These are phyloP conservation scores for Acanthamoeba healyi DNA, from an alignment of 208 protist species.

Conservation along the genomic window DNA sequence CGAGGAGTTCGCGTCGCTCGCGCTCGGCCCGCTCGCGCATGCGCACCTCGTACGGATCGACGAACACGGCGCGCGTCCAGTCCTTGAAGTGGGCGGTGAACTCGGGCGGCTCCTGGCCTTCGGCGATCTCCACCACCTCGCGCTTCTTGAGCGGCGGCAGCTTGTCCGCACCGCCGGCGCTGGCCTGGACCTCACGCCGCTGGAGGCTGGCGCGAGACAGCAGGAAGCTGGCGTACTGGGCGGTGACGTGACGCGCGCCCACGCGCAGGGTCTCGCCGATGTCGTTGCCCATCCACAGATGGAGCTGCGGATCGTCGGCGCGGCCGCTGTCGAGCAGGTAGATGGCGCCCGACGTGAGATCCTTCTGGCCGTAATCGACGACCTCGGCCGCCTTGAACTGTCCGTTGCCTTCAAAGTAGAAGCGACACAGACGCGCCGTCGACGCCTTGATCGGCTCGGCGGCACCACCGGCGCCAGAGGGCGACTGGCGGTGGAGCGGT, in stretches of 20 bases:
- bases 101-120: slow-evolving; percentile 28
- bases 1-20: background rate
- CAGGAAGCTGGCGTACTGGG: slow-evolving; percentile 41
- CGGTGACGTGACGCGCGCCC: slow-evolving; percentile 6
- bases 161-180: no score
- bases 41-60: slow-evolving; percentile 68
- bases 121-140: slow-evolving; percentile 37
- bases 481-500: background rate
- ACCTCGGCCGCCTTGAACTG: slow-evolving; percentile 57
- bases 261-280: slow-evolving; percentile 64
- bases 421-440: background rate
- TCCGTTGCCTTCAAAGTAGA: slow-evolving; percentile 45
- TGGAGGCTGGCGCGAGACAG: slow-evolving; percentile 13
- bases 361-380: slow-evolving; percentile 22
- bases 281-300: slow-evolving; percentile 52
- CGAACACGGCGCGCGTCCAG: slow-evolving; percentile 56
- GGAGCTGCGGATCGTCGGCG: background rate
- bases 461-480: background rate
- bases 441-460: background rate
- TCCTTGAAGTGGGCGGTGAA: slow-evolving; percentile 65
- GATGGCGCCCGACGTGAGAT: background rate
- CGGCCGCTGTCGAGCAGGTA: slow-evolving; percentile 41
- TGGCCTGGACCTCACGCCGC: background rate
- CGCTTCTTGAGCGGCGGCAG: slow-evolving; percentile 19
- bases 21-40: slow-evolving; percentile 45